These are phyloP conservation scores for Akanthomyces lecanii DNA, from an alignment of 2,329 filamentous ascomycete species.

Conservation along the genomic window DNA sequence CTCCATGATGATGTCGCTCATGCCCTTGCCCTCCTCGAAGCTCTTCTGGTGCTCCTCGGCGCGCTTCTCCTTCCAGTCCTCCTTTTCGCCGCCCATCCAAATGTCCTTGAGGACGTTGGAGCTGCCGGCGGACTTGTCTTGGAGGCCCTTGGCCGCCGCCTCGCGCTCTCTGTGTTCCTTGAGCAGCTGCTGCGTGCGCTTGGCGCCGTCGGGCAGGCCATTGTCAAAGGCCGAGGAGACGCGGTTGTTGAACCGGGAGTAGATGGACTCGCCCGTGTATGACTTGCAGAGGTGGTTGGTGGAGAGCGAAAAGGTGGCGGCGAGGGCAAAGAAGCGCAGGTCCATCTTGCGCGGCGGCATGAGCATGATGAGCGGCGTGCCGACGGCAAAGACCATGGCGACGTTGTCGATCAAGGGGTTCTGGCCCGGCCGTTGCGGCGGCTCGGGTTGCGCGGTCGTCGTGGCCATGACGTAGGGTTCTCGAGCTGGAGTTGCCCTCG, in stretches of 20 bases:
- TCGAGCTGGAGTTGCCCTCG: not conserved
- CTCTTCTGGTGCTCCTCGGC: conserved; percentile 48
- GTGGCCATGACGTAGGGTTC: not conserved
- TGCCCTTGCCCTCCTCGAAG: conserved; percentile 51
- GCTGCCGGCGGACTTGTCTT: conserved; percentile 29
- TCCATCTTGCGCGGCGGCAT: conserved; percentile 50
- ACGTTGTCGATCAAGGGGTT: conserved; percentile 42
- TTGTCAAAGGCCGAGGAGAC: conserved; percentile 43
- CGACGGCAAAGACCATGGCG: conserved; percentile 44
- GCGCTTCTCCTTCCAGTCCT: conserved; percentile 51
- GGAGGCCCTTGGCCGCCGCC: conserved; percentile 25
- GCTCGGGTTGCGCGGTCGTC: conserved; percentile 4
- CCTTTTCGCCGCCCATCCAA: conserved; percentile 56
- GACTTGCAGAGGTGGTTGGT: conserved; percentile 54
- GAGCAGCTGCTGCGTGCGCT: conserved; percentile 43
- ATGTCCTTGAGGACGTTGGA: conserved; percentile 40
- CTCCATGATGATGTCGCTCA: conserved; percentile 52
- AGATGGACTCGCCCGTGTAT: conserved; percentile 52
- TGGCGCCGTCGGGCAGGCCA: conserved; percentile 54
- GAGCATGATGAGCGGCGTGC: conserved; percentile 44
- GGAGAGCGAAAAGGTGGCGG: conserved; percentile 46
- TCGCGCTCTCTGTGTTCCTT: conserved; percentile 42
- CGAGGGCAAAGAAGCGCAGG: conserved; percentile 47
- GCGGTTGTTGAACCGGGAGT: conserved; percentile 43
- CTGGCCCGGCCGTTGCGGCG: conserved; percentile 27